These are phyloP conservation scores for Pholiota adiposa DNA, from an alignment of 1,284 basidiomycete genomes.

Conservation along the genomic window DNA sequence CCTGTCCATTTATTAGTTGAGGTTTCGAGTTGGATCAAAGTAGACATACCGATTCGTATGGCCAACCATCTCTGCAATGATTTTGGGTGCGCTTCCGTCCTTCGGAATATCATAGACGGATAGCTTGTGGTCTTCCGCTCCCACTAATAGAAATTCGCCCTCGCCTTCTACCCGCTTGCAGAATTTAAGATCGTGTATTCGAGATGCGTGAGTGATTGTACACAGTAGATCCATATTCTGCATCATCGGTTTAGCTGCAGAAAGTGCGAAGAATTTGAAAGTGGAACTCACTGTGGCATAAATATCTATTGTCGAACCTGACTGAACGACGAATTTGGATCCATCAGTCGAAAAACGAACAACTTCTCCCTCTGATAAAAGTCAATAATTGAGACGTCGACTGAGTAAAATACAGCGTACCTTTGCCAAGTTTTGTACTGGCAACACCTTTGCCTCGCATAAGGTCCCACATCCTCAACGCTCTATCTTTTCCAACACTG, in stretches of 20 bases:
- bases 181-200: constrained; percentile 83
- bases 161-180: constrained; percentile 54
- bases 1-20: constrained; percentile 38
- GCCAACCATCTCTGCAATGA: constrained; percentile 70
- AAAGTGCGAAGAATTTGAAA: background rate
- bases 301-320: constrained; percentile 77
- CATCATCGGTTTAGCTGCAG: constrained; percentile 10
- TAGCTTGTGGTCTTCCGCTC: constrained; percentile 85
- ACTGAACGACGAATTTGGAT: constrained; percentile 77
- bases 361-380: constrained; percentile 76
- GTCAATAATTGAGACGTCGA: background rate
- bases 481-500: constrained; percentile 89
- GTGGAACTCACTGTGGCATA: constrained; percentile 72
- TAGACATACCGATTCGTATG: constrained; percentile 72
- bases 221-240: constrained; percentile 76
- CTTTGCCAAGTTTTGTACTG: constrained; percentile 86
- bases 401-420: constrained; percentile 42
- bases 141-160: constrained; percentile 76
- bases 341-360: constrained; percentile 86
- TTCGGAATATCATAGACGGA: constrained; percentile 67
- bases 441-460: constrained; percentile 93
- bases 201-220: constrained; percentile 73
- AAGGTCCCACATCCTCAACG: constrained; percentile 97
- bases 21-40: background rate
- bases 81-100: constrained; percentile 46